Percentiles rank a stretch among this genome's conserved stretches.
Conservation (phyloP, 1,284 basidiomycete genomes). For the Naganishia liquefaciens region DNA sequence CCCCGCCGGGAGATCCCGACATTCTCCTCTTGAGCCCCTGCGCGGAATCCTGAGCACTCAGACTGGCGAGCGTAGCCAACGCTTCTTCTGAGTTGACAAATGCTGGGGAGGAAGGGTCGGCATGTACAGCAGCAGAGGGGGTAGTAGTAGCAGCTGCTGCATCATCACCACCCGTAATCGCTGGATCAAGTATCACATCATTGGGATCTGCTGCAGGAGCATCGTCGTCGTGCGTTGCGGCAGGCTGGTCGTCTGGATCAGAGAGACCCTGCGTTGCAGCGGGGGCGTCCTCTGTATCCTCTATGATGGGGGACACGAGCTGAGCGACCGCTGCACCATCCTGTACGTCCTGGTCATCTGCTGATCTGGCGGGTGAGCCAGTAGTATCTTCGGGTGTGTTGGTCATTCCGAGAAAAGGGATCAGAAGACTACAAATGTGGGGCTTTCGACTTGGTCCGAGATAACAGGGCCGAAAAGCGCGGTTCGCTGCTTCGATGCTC, state of each 20-base stretch:
- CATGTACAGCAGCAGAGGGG: not conserved
- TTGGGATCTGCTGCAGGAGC: not conserved
- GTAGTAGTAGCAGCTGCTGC: not conserved
- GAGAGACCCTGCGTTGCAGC: not conserved
- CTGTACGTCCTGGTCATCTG: conserved; percentile 4
- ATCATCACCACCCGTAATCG: conserved; percentile 16
- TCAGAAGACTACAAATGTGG: not conserved
- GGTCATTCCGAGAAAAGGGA: conserved; percentile 7
- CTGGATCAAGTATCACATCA: conserved; percentile 24
- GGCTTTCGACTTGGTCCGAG: conserved; percentile 5
- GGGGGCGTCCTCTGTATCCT: not conserved
- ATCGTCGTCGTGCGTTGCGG: not conserved
- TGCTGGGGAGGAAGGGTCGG: not conserved
- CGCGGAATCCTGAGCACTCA: conserved; percentile 15
- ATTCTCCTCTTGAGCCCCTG: conserved; percentile 26
- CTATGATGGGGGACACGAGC: too few relatives aligned
- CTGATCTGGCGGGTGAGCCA: conserved; percentile 20
- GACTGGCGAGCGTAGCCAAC: conserved; percentile 15
- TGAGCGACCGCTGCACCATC: not conserved
- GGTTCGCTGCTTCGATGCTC: too few relatives aligned
- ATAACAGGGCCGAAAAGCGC: not conserved
- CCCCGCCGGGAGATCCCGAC: conserved; percentile 2
- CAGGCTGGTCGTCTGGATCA: conserved; percentile 10
- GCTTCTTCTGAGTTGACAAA: conserved; percentile 9
- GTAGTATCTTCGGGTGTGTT: conserved; percentile 9